Conservation (phyloP, 352 stramenopile genomes). For the Phytopythium chamaehyphon region DNA sequence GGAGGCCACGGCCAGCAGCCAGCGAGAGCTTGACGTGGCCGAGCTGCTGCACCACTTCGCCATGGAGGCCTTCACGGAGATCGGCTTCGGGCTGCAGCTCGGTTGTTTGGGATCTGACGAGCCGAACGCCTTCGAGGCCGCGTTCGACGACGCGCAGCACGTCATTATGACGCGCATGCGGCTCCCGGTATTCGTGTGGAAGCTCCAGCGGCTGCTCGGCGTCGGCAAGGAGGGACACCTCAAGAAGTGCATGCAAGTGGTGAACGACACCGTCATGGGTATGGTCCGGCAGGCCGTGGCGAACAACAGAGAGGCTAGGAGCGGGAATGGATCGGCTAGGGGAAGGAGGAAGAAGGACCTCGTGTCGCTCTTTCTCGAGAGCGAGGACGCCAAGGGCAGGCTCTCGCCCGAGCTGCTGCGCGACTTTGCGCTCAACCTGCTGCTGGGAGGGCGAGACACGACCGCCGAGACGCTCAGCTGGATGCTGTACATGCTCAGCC, state of each 20-base stretch:
- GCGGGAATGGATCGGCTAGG: background rate
- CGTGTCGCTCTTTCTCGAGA: conserved; percentile 24
- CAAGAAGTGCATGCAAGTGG: conserved; percentile 11
- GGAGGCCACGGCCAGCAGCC: conserved; percentile 5
- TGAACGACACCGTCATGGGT: conserved; percentile 14
- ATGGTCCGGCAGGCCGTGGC: no score
- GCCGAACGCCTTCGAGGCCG: conserved; percentile 12
- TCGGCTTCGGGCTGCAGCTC: conserved; percentile 27
- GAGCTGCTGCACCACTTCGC: conserved; percentile 17
- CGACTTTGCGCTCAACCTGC: conserved; percentile 45
- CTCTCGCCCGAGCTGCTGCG: conserved; percentile 15
- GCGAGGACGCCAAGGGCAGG: conserved; percentile 16
- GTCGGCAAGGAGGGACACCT: conserved; percentile 25
- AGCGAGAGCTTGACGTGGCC: conserved; percentile 23
- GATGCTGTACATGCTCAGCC: conserved; percentile 36
- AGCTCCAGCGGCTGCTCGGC: conserved; percentile 23
- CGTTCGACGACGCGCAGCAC: conserved; percentile 16
- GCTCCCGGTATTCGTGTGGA: conserved; percentile 22
- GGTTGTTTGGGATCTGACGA: conserved; percentile 8
- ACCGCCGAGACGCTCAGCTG: conserved; percentile 33
- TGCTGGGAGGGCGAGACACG: conserved; percentile 44
- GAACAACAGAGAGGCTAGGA: no score
- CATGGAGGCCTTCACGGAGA: conserved; percentile 26
- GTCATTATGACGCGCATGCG: conserved; percentile 9
- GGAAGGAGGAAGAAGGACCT: conserved; percentile 11